A percentile compares a stretch with the other conserved stretches of the same genome.
Evolutionary conservation across 352 stramenopile species (phyloP).

Genomic region (Pythium guiyangense): DNA sequence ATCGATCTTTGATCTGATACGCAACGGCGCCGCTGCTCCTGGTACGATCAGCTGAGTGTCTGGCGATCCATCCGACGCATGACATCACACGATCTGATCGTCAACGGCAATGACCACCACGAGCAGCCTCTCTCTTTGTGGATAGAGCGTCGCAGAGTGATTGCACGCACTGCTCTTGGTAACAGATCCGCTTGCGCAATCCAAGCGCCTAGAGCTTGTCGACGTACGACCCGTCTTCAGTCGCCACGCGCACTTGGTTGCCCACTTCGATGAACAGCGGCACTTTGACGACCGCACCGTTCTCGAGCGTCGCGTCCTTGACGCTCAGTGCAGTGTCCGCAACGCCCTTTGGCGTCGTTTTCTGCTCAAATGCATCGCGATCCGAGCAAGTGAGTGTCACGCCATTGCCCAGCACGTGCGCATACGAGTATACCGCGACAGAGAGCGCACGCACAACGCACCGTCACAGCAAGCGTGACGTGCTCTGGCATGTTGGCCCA

Average conservation of each 20-base stretch:
- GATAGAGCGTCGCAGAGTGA: too few relatives aligned
- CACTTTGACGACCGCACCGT: constrained; percentile 77
- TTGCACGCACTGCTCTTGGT: too few relatives aligned
- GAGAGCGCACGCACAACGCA: constrained; percentile 13
- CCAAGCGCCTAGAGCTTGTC: constrained; percentile 51
- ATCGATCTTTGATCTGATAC: too few relatives aligned
- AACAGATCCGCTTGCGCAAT: not conserved
- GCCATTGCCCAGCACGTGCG: not conserved
- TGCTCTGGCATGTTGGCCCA: constrained; percentile 86
- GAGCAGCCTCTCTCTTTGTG: too few relatives aligned
- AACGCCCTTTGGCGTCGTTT: constrained; percentile 77
- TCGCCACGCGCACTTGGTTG: constrained; percentile 68
- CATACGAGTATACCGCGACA: not conserved
- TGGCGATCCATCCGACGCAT: too few relatives aligned
- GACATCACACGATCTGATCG: too few relatives aligned
- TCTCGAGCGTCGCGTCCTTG: constrained; percentile 79
- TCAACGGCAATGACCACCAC: too few relatives aligned
- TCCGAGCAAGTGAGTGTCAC: not conserved
- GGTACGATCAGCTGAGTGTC: too few relatives aligned
- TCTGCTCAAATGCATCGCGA: constrained; percentile 17
- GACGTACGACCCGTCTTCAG: constrained; percentile 71
- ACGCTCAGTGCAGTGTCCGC: constrained; percentile 71
- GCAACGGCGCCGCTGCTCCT: too few relatives aligned
- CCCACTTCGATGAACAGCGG: constrained; percentile 80
- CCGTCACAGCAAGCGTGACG: constrained; percentile 68